phyloP scores from a whole-genome alignment of 192 early-diverging fungal species.

The Geranomyces variabilis region DNA sequence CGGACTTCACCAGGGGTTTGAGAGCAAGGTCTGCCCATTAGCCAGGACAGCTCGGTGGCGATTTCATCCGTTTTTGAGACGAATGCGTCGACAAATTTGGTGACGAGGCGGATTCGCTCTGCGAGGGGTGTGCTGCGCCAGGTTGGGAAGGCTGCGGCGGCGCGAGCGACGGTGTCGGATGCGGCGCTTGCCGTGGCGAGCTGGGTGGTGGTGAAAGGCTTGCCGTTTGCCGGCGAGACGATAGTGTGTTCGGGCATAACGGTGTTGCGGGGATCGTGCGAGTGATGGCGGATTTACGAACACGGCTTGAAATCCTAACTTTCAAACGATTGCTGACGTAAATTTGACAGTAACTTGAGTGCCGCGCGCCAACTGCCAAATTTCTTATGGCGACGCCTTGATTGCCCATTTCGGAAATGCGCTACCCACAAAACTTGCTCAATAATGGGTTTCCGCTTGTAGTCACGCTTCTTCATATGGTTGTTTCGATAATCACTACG shows the following conservation, averaged over 20 bases:
- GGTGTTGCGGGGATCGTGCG: too few relatives aligned
- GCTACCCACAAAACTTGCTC: too few relatives aligned
- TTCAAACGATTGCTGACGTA: too few relatives aligned
- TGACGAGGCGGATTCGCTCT: slow-evolving; percentile 55
- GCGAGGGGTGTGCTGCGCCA: slow-evolving; percentile 62
- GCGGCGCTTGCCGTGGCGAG: slow-evolving; percentile 25
- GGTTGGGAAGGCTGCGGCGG: slow-evolving; percentile 46
- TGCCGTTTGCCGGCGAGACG: slow-evolving; percentile 31
- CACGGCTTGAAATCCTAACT: too few relatives aligned
- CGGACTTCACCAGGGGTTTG: slow-evolving; percentile 72
- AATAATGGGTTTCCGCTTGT: too few relatives aligned
- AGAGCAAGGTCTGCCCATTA: slow-evolving; percentile 70
- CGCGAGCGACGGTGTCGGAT: slow-evolving; percentile 41
- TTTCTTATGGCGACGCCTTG: too few relatives aligned
- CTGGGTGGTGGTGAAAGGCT: slow-evolving; percentile 21
- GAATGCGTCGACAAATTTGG: slow-evolving; percentile 59
- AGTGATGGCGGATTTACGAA: too few relatives aligned
- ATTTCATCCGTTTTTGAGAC: slow-evolving; percentile 59
- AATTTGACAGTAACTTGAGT: too few relatives aligned
- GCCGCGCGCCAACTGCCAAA: too few relatives aligned
- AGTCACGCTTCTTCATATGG: too few relatives aligned
- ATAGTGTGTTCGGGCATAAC: slow-evolving; percentile 28
- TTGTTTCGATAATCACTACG: too few relatives aligned
- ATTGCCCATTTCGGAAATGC: too few relatives aligned
- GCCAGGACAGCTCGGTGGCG: slow-evolving; percentile 56